Evolutionary conservation across 2,329 filamentous ascomycete species (phyloP), one percentile per base, ranked within the genome.

Genomic region (Thermothelomyces thermophilus): DNA sequence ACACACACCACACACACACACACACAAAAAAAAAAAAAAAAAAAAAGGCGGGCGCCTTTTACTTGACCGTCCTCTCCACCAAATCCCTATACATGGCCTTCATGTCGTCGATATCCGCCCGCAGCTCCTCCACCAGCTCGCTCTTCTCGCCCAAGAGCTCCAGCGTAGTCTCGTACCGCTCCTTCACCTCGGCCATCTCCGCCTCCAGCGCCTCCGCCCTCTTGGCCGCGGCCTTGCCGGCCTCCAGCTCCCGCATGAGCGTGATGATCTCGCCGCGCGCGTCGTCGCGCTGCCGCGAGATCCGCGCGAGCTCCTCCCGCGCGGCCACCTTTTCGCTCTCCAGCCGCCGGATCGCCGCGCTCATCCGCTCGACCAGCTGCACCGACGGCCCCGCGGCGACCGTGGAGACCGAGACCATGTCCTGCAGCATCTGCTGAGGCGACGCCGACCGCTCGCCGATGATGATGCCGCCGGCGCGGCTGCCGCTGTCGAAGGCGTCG

Each of bases 81-180:
- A 98, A 70, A 64, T 97, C 91, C 58, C 89, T 82, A 72, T 97
- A 97, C 77, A 98, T 95, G 63, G 84, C 85, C 74, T 98, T 98
- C 66, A 98, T 76, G 73, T 98, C 93, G 57, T 83, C 75, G 46
- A 98, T 86, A 73, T 97, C 93, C 11, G 86, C 84, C 66, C 77
- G 82, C 58, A 98, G 72, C 73, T 98, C 93, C 63, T 95, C 90
- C 2, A 95, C 90, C 63, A 86, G 73, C 73, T 98, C 93, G 67
- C 89, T 95, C 79, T 95, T 95, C 77, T 98, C 93, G 1, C 93
- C 93, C 50, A 98, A 71, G 82, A 97, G 84, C 71, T 97, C 90
- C 46, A 98, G 73, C 52, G 89, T 94, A 13, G 90, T 93, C 64
- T 95, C 83, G 65, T 97, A 95, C 60, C 91, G 77, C 55, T 80